phyloP scores from a whole-genome alignment of 2,329 filamentous ascomycete species.

The Teratosphaeria gauchensis region DNA sequence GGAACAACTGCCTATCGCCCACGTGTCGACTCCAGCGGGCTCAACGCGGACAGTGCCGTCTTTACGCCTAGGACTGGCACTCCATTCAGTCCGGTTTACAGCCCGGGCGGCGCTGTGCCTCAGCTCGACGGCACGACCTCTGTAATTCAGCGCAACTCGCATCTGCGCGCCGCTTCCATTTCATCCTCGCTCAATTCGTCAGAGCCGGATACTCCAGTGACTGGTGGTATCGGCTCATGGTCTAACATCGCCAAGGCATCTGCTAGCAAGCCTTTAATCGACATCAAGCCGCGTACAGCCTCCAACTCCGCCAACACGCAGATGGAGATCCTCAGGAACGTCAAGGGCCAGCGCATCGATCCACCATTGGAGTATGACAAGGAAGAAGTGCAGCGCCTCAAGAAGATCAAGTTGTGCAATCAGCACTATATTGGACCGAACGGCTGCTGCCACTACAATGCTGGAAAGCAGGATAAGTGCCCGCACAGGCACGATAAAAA shows the following conservation, averaged over 20 bases:
- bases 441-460: conserved; percentile 44
- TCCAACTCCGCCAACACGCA: neutral
- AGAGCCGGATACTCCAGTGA: neutral
- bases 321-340: conserved; percentile 44
- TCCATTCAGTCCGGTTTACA: conserved; percentile 1
- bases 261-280: conserved; percentile 14
- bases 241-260: conserved; percentile 4
- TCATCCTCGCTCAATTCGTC: conserved; percentile 2
- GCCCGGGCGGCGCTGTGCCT: neutral
- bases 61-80: conserved; percentile 15
- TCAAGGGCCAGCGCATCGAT: conserved; percentile 51
- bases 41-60: conserved; percentile 20
- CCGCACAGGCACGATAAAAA: conserved; percentile 47
- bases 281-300: neutral
- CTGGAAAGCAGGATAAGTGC: conserved; percentile 39
- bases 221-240: conserved; percentile 2
- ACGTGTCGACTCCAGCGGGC: conserved; percentile 20
- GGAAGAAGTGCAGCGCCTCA: conserved; percentile 49
- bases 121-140: neutral
- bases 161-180: conserved; percentile 5
- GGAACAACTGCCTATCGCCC: conserved; percentile 10
- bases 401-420: conserved; percentile 55
- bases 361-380: conserved; percentile 41
- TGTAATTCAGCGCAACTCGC: conserved; percentile 1
- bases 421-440: conserved; percentile 46